Evolutionary conservation across 2,329 filamentous ascomycete genomes (phyloP), one percentile per base, ranked within the genome.

Genomic region (Penicillium griseofulvum): DNA sequence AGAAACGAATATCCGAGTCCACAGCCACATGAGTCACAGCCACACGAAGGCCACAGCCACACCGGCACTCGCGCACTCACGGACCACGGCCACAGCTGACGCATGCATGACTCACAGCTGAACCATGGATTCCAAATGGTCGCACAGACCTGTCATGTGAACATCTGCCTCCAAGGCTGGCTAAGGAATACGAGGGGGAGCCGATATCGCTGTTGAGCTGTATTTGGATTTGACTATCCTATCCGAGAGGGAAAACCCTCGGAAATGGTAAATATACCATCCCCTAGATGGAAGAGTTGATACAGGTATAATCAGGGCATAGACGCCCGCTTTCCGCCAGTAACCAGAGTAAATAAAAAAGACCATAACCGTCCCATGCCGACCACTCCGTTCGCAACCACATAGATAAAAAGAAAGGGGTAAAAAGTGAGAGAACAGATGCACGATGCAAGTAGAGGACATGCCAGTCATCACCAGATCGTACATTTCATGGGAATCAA

Each of bases 361-460:
- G 59, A 62, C 55, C 54, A 65, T 47, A 53, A 61, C 60, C 68
- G 59, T 57, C 63, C 68, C 65, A 62, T 66, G 63, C 62, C 68
- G 57, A 63, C 58, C 66, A 61, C 69, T 70, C 69, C 68, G 52
- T 62, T 59, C 59, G 59, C 56, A 63, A 58, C 50, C 58, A 60
- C 49, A 19, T 55, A 58, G 60, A 57, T 61, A 54, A 56, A 52
- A 53, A 52, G 57, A 63, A 61, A 55, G 53, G 38, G 52, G 16
- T 37, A 63, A 53, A 57, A 64, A 58, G 47, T 60, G 60, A 62
- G 58, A 49, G 42, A 62, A 62, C 54, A 55, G 54, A 61, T 65
- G 60, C 41, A 64, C 57, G 58, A 61, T 55, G 62, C 52, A 57
- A 49, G 47, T 37, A 52, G 49, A 54, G 55, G 59, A 60, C 59